Evolutionary conservation across 768 basidiomycete genomes (phyloP).

Genomic region (Auricularia heimuer): DNA sequence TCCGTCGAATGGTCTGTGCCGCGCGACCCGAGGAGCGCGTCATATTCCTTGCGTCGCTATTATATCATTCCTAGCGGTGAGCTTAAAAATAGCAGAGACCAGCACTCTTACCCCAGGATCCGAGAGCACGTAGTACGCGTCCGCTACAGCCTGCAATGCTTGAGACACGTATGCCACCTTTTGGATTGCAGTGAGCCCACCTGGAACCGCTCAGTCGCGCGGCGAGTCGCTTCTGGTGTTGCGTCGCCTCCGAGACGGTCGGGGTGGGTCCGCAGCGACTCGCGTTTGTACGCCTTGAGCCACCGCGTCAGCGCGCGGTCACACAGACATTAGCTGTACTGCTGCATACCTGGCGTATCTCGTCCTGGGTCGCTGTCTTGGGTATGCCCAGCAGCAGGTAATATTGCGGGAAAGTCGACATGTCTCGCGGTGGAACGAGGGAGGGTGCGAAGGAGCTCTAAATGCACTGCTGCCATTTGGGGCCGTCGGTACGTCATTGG

Average conservation of each 20-base stretch:
- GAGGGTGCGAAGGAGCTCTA: background rate
- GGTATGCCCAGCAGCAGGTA: conserved; percentile 52
- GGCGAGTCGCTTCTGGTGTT: conserved; percentile 55
- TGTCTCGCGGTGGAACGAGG: conserved; percentile 22
- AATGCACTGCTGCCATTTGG: too few species aligned
- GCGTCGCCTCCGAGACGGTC: conserved; percentile 63
- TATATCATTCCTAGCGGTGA: too few species aligned
- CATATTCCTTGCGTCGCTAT: conserved; percentile 58
- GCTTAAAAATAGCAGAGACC: conserved; percentile 14
- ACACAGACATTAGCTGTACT: background rate
- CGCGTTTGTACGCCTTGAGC: conserved; percentile 58
- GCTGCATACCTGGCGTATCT: conserved; percentile 38
- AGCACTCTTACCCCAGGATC: conserved; percentile 38
- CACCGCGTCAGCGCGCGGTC: background rate
- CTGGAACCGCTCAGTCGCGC: conserved; percentile 80
- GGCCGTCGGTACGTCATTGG: too few species aligned
- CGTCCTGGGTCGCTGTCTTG: conserved; percentile 52
- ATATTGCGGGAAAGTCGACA: conserved; percentile 76
- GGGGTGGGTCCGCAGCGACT: conserved; percentile 80
- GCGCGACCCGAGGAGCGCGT: conserved; percentile 50
- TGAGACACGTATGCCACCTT: conserved; percentile 1
- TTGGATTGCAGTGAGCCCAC: conserved; percentile 25
- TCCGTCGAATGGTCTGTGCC: conserved; percentile 45
- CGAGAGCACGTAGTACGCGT: conserved; percentile 89
- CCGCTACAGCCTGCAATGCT: conserved; percentile 61